phyloP scores from a whole-genome alignment of 257 asterid genomes.

The Solanum medicagineum region DNA sequence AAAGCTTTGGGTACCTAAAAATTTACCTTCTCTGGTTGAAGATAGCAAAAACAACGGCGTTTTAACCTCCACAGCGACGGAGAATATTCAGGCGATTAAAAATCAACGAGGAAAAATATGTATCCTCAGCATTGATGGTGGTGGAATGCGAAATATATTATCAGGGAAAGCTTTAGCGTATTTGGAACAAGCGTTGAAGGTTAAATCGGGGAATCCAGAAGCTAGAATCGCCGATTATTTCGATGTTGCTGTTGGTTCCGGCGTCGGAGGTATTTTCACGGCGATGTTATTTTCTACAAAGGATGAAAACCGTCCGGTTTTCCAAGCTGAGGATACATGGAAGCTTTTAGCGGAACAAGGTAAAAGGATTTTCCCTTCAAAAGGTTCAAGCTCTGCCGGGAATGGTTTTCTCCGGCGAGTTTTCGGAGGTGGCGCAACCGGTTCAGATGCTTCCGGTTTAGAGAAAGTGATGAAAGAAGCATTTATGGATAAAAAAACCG shows the following conservation, averaged over 20 bases:
- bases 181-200: constrained; percentile 68
- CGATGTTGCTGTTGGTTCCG: constrained; percentile 91
- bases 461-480: constrained; percentile 77
- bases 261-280: constrained; percentile 85
- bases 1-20: constrained; percentile 72
- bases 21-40: constrained; percentile 8
- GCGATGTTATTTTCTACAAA: constrained; percentile 77
- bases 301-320: constrained; percentile 54
- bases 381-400: constrained; percentile 12
- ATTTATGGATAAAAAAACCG: constrained; percentile 49
- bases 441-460: constrained; percentile 22
- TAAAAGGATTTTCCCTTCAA: constrained; percentile 26
- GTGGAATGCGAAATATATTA: constrained; percentile 70
- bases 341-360: constrained; percentile 69
- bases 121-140: constrained; percentile 73
- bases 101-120: constrained; percentile 83
- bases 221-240: constrained; percentile 86
- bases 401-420: constrained; percentile 33
- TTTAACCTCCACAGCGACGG: constrained; percentile 5
- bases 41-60: constrained; percentile 2
- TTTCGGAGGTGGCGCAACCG: constrained; percentile 23
- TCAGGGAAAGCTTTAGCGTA: constrained; percentile 72
- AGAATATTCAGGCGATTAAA: constrained; percentile 29
- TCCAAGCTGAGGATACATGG: constrained; percentile 84
- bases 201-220: constrained; percentile 59